Conservation (phyloP, 2,329 filamentous ascomycete genomes). For the Colletotrichum gigasporum region DNA sequence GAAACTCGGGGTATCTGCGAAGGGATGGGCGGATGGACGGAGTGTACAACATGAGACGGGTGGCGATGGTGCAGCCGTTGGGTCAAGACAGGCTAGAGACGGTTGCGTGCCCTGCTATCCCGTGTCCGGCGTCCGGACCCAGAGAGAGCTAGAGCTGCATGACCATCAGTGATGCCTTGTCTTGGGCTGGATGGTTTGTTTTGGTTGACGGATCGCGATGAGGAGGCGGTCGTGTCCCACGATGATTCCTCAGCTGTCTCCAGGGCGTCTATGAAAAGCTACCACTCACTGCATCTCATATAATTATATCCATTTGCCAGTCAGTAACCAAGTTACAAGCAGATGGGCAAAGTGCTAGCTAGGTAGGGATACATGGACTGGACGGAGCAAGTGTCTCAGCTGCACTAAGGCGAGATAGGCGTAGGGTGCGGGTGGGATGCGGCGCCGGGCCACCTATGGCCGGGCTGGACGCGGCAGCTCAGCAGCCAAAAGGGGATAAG, state of each 20-base stretch:
- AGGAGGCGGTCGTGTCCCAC: neutral
- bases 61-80: conserved; percentile 1
- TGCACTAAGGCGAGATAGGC: conserved; percentile 11
- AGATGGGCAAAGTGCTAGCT: neutral
- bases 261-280: neutral
- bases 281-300: neutral
- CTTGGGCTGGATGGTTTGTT: neutral
- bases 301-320: too few relatives aligned
- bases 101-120: neutral
- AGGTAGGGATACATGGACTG: conserved; percentile 3
- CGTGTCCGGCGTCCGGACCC: too few relatives aligned
- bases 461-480: neutral
- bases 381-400: neutral
- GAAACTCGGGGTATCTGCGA: neutral
- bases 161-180: neutral
- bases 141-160: neutral
- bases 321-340: too few relatives aligned
- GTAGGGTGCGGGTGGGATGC: neutral
- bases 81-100: neutral
- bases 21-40: neutral
- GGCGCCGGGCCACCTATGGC: conserved; percentile 2
- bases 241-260: conserved; percentile 10
- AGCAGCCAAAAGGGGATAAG: conserved; percentile 17
- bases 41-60: neutral
- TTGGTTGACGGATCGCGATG: neutral